A percentile compares a stretch with the other conserved stretches of the same genome.
These are phyloP conservation scores for Talaromyces albobiverticillius DNA, from an alignment of 2,329 filamentous ascomycete genomes.

Conservation along the genomic window DNA sequence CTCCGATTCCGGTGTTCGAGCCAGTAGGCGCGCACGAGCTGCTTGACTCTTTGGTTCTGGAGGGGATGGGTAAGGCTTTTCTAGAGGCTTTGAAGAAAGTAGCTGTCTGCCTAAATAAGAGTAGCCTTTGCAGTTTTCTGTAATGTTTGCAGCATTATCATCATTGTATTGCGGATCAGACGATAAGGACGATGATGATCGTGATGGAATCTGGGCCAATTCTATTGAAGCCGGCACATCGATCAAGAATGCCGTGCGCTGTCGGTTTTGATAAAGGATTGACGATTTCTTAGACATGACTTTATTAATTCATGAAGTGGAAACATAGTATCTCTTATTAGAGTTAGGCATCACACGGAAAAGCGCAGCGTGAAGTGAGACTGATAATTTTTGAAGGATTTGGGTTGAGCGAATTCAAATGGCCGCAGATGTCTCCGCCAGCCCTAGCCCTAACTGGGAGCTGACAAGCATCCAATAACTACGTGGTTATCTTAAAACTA, in stretches of 20 bases:
- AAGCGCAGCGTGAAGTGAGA: too few species aligned
- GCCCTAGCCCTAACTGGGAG: too few species aligned
- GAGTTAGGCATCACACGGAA: too few species aligned
- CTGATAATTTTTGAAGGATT: too few species aligned
- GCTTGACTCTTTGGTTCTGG: constrained; percentile 51
- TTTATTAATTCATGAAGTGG: background rate
- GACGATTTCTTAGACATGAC: constrained; percentile 14
- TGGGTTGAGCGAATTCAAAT: too few species aligned
- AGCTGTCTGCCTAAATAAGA: constrained; percentile 22
- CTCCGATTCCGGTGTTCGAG: constrained; percentile 31
- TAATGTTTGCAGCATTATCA: too few species aligned
- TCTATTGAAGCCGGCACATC: constrained; percentile 60
- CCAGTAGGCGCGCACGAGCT: constrained; percentile 41
- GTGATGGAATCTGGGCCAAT: constrained; percentile 45
- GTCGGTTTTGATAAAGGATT: constrained; percentile 52
- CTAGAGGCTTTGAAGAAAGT: constrained; percentile 45
- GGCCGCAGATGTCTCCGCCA: too few species aligned
- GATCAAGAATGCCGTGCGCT: constrained; percentile 48
- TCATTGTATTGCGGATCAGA: background rate
- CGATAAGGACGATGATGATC: background rate
- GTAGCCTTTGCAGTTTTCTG: too few species aligned
- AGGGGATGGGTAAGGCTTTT: constrained; percentile 47
- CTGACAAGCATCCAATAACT: too few species aligned
- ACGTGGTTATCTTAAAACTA: too few species aligned
- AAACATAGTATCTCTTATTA: too few species aligned